phyloP scores from a whole-genome alignment of 768 basidiomycete species.

The Suillus bovinus region DNA sequence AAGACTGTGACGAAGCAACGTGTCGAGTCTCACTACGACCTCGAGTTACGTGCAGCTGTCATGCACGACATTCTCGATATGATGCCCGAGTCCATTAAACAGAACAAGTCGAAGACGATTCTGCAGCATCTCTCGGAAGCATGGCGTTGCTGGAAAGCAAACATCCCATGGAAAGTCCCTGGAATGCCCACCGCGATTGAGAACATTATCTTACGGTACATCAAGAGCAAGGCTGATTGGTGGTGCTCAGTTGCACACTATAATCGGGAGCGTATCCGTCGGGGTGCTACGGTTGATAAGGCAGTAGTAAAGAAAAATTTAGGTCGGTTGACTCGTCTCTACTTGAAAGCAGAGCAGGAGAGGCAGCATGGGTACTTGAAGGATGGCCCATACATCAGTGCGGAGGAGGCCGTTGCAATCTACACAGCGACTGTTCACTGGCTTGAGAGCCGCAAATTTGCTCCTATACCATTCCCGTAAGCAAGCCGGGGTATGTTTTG shows the following conservation, averaged over 20 bases:
- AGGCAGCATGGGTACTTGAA: slow-evolving; percentile 98
- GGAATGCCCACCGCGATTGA: slow-evolving; percentile 99
- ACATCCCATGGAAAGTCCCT: slow-evolving; percentile 99
- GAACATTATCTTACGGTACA: slow-evolving; percentile 97
- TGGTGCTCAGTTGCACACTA: slow-evolving; percentile 98
- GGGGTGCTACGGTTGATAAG: slow-evolving; percentile 97
- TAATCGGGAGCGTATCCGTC: slow-evolving; percentile 95
- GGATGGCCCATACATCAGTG: slow-evolving; percentile 98
- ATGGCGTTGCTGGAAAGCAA: slow-evolving; percentile 97
- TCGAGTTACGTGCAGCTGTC: slow-evolving; percentile 95
- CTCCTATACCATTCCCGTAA: slow-evolving; percentile 97
- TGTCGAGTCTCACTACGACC: slow-evolving; percentile 97
- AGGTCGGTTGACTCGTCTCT: slow-evolving; percentile 95
- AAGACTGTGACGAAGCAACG: slow-evolving; percentile 99
- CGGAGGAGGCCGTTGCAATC: slow-evolving; percentile 98
- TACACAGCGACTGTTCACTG: slow-evolving; percentile 99
- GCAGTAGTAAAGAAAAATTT: slow-evolving; percentile 99
- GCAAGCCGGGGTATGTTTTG: slow-evolving; percentile 25
- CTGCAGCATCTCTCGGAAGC: slow-evolving; percentile 97
- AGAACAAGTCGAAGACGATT: slow-evolving; percentile 99
- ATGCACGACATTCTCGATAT: slow-evolving; percentile 99
- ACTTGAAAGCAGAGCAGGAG: slow-evolving; percentile 98
- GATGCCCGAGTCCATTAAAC: slow-evolving; percentile 99
- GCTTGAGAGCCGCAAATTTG: slow-evolving; percentile 97
- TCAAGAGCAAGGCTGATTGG: slow-evolving; percentile 99